These are phyloP conservation scores for Actinomortierella ambigua DNA, from an alignment of 371 early-diverging fungal species.

Conservation along the genomic window DNA sequence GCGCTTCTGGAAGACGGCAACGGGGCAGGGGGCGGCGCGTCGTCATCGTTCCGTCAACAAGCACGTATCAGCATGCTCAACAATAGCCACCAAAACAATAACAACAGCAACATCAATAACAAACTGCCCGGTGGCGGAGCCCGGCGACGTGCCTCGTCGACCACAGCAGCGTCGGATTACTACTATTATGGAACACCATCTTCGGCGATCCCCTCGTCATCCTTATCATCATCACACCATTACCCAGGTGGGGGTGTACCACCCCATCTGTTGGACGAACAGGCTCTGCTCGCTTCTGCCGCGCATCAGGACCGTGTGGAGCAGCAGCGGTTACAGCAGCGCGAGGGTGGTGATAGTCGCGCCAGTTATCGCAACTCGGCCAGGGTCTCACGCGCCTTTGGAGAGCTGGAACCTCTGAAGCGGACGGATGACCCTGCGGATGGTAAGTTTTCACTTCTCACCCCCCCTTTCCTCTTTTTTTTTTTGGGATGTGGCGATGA, in stretches of 20 bases:
- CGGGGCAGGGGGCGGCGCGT: no score
- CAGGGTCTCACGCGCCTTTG: slow-evolving; percentile 43
- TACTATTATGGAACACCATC: no score
- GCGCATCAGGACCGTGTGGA: slow-evolving; percentile 45
- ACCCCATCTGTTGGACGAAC: slow-evolving; percentile 22
- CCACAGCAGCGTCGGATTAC: slow-evolving; percentile 1
- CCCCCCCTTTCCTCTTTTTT: neutral
- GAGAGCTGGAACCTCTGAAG: slow-evolving; percentile 34
- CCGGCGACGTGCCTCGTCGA: slow-evolving; percentile 37
- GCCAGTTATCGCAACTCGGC: slow-evolving; percentile 45
- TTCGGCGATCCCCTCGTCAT: no score
- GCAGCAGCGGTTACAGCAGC: slow-evolving; percentile 22
- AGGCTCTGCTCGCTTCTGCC: slow-evolving; percentile 36
- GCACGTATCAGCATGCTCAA: slow-evolving; percentile 13
- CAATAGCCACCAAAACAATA: slow-evolving; percentile 6
- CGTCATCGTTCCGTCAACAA: slow-evolving; percentile 5
- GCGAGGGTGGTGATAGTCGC: slow-evolving; percentile 14
- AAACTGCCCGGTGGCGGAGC: slow-evolving; percentile 36
- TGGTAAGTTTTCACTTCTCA: slow-evolving; percentile 12
- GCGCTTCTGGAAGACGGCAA: slow-evolving; percentile 7
- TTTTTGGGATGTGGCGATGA: neutral
- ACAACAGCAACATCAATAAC: slow-evolving; percentile 2
- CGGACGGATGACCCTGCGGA: slow-evolving; percentile 22
- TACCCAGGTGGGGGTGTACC: no score
- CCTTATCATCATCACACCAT: neutral